phyloP scores from a whole-genome alignment of 306 rosid genomes.

The Sicyos edulis region DNA sequence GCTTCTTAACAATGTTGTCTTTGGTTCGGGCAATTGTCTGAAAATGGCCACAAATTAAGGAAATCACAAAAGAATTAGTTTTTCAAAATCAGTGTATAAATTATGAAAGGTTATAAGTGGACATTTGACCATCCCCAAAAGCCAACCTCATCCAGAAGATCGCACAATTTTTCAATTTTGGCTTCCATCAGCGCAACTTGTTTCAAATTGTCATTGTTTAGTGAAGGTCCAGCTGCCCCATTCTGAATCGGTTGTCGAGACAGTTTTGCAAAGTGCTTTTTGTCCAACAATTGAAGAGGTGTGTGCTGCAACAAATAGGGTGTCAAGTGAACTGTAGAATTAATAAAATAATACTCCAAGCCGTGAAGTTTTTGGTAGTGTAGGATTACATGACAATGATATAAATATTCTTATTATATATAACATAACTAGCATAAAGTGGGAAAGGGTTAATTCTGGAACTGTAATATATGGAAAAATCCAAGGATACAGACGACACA shows the following conservation, averaged over 20 bases:
- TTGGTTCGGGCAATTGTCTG: conserved; percentile 78
- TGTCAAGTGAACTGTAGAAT: conserved; percentile 5
- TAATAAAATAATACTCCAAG: neutral
- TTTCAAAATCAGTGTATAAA: neutral
- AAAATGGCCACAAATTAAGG: conserved; percentile 22
- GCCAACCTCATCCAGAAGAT: conserved; percentile 68
- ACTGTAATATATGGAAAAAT: neutral
- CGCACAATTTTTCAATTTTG: conserved; percentile 60
- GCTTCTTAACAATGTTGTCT: conserved; percentile 91
- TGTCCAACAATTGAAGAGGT: conserved; percentile 79
- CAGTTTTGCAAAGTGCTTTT: conserved; percentile 78
- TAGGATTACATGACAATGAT: neutral
- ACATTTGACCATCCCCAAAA: conserved; percentile 13
- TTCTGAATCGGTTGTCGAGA: conserved; percentile 44
- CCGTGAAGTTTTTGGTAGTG: neutral
- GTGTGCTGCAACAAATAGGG: conserved; percentile 49
- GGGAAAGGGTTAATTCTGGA: neutral
- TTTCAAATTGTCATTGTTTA: conserved; percentile 47
- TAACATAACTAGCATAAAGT: conserved; percentile 5
- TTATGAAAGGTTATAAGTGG: neutral
- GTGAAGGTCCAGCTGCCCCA: conserved; percentile 44
- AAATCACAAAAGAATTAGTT: neutral
- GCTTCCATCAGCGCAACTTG: conserved; percentile 76
- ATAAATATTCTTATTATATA: neutral
- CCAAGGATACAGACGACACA: neutral